Base-by-base conservation (phyloP, 805 yeast species). In the Yarrowia porcina region DNA sequence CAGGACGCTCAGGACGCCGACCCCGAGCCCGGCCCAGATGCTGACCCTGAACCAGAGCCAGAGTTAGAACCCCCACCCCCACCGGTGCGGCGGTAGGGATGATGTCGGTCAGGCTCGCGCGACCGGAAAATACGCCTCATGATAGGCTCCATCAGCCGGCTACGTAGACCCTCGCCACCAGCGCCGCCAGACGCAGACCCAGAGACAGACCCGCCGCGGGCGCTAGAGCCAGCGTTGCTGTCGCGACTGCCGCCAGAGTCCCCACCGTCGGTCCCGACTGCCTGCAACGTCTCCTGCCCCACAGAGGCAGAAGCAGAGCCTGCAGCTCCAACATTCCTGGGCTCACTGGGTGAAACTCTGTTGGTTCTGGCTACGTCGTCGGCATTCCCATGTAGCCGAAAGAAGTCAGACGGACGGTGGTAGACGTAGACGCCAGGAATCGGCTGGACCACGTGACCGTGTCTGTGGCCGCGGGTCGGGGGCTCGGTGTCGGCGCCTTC, bases 231-330 rank as follows among this genome's bases (percentile, higher is more conserved):
- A 13, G 32, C 27, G 59, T 36, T 36, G 50, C 36, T 27, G 60
- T 13, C 30, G 52, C 32, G 13, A 54, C 32, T 38, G 59, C 47
- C 59, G 41, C 52, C 57, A 8, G 61, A 21, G 61, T 54, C 61
- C 61, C 61, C 52, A 54, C 61, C 47, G 61, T 41, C 61, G 61
- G 56, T 49, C 56, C 56, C 56, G 39, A 49, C 39, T 49, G 38
- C 56, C 56, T 32, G 56, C 56, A 49, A 32, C 39, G 56, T 49
- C 56, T 49, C 56, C 39, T 32, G 56, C 56, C 56, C 56, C 56
- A 49, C 56, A 49, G 39, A n/a, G 4, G 33, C 32, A 20, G 61
- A 47, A 54, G 33, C 18, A 41, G 45, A 41, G 45, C 30, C 45
- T 38, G 59, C 52, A 27, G 33, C 61, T 4, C 57, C 61, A 23